Evolutionary conservation across 1,284 basidiomycete genomes (phyloP).

Genomic region (Ceratobasidium sp.): DNA sequence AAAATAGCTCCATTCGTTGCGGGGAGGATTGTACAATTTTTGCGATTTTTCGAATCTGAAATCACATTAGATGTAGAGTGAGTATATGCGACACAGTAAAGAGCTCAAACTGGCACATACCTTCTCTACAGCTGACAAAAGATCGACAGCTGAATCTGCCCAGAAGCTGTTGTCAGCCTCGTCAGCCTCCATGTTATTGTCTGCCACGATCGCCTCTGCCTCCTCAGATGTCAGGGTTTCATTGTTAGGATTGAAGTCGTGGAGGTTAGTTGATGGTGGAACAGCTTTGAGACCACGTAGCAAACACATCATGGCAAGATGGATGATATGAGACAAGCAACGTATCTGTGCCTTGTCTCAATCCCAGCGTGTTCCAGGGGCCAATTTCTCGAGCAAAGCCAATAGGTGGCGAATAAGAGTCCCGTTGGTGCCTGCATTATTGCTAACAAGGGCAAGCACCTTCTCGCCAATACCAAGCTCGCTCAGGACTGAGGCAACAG

Average conservation of each 20-base stretch:
- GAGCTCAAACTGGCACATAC: neutral
- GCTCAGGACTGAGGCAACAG: neutral
- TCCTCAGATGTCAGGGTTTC: neutral
- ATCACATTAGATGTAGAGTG: neutral
- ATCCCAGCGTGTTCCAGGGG: neutral
- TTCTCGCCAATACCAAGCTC: slow-evolving; percentile 28
- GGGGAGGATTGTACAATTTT: slow-evolving; percentile 26
- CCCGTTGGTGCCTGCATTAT: slow-evolving; percentile 7
- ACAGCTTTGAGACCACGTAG: neutral
- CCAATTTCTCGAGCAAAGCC: neutral
- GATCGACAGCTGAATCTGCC: neutral
- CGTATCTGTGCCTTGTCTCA: slow-evolving; percentile 8
- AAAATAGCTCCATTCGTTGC: slow-evolving; percentile 26
- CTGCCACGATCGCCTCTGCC: neutral
- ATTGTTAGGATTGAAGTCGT: neutral
- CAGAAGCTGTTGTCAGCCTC: neutral
- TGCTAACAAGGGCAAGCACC: neutral
- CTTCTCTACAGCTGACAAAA: neutral
- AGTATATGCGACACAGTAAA: neutral
- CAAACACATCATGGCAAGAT: slow-evolving; percentile 25
- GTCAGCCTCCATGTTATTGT: neutral
- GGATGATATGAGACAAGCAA: slow-evolving; percentile 32
- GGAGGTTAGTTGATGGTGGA: neutral
- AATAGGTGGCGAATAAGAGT: slow-evolving; percentile 7
- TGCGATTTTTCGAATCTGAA: slow-evolving; percentile 26